Conservation (phyloP, 169 alveolate genomes). For the Cytauxzoon felis region DNA sequence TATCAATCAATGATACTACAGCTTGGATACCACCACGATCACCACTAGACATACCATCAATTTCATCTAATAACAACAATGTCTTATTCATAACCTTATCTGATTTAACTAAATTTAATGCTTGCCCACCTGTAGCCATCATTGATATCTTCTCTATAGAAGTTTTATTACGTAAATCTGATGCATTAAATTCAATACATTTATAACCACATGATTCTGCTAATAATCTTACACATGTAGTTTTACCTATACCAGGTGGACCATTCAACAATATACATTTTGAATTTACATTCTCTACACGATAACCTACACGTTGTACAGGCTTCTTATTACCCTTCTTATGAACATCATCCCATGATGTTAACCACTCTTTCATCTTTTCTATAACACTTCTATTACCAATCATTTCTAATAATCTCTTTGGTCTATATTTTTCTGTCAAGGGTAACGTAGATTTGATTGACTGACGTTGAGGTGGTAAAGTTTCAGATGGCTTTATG, state of each 20-base stretch:
- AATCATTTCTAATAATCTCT: slow-evolving; percentile 80
- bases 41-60: slow-evolving; percentile 97
- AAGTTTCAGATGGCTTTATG: not conserved
- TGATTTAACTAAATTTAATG: slow-evolving; percentile 46
- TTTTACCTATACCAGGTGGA: slow-evolving; percentile 99
- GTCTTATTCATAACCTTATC: slow-evolving; percentile 66
- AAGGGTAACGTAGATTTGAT: slow-evolving; percentile 67
- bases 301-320: slow-evolving; percentile 31
- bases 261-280: slow-evolving; percentile 94
- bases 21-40: slow-evolving; percentile 97
- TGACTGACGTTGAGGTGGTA: not conserved
- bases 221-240: slow-evolving; percentile 90
- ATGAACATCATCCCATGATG: slow-evolving; percentile 90
- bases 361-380: slow-evolving; percentile 89
- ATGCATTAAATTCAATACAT: slow-evolving; percentile 94
- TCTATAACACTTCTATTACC: slow-evolving; percentile 86
- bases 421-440: slow-evolving; percentile 94
- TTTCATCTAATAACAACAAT: slow-evolving; percentile 93
- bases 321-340: slow-evolving; percentile 77
- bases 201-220: slow-evolving; percentile 86
- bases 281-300: slow-evolving; percentile 9
- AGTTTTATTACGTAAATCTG: slow-evolving; percentile 92
- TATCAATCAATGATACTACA: slow-evolving; percentile 87
- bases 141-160: slow-evolving; percentile 81
- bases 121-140: slow-evolving; percentile 78